Conservation (phyloP, 495 filamentous ascomycete species). For the Podospora pseudocomata region DNA sequence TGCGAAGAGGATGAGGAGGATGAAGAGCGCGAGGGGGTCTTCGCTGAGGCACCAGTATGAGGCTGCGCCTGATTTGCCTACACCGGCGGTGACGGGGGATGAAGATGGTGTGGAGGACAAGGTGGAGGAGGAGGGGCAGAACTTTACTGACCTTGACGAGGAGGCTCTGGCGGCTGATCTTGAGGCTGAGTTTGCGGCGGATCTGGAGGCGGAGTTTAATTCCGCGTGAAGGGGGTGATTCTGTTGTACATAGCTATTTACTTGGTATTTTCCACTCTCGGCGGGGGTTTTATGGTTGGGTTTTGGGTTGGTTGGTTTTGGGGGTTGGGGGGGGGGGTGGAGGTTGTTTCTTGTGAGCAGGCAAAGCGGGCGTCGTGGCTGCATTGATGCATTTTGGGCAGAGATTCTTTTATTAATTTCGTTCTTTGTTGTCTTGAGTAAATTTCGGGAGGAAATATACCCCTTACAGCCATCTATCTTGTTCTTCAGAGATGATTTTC, state of each 20-base stretch:
- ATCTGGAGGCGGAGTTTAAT: not conserved
- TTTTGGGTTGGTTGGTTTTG: conserved; percentile 7
- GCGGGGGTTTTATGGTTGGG: not conserved
- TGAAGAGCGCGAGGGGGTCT: conserved; percentile 18
- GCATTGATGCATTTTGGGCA: not conserved
- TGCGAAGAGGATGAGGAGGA: conserved; percentile 27
- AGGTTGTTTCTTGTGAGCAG: not conserved
- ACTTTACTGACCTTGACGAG: conserved; percentile 52
- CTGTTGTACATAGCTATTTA: not conserved
- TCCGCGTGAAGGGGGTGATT: conserved; percentile 10
- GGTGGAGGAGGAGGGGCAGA: conserved; percentile 28
- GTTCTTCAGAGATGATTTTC: not conserved
- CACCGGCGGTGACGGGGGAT: conserved; percentile 48
- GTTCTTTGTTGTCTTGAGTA: not conserved
- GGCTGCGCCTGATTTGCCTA: conserved; percentile 38
- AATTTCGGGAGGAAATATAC: not conserved
- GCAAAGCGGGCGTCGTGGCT: not conserved
- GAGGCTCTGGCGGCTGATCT: conserved; percentile 65
- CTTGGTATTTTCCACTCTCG: not conserved
- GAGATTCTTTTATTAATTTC: not conserved
- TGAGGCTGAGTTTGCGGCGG: conserved; percentile 40
- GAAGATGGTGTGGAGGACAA: conserved; percentile 34
- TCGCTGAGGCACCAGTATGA: conserved; percentile 29
- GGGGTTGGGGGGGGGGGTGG: conserved; percentile 16
- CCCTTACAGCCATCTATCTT: not conserved